Evolutionary conservation across 805 yeast genomes (phyloP).

Genomic region (Komagataella pastoris): DNA sequence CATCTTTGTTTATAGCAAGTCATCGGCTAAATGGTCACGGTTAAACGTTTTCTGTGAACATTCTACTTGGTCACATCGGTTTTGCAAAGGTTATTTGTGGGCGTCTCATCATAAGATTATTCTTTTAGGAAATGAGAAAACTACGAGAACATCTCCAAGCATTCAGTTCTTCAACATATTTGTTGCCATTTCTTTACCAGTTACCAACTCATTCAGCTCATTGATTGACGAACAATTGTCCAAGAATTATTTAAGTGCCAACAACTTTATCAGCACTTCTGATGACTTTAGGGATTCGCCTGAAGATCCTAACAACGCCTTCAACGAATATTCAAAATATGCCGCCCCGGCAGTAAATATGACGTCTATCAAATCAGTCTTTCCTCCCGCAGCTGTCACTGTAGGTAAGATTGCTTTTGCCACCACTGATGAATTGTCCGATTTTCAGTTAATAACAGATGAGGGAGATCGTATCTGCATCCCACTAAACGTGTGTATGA

Average conservation of each 20-base stretch:
- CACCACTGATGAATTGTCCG: conserved; percentile 49
- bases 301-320: neutral
- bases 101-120: conserved; percentile 63
- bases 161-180: conserved; percentile 32
- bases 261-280: neutral
- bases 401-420: conserved; percentile 66
- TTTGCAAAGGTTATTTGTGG: conserved; percentile 66
- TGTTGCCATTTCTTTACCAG: conserved; percentile 37
- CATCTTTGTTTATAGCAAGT: conserved; percentile 34
- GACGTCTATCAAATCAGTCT: conserved; percentile 53
- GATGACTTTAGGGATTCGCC: neutral
- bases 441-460: conserved; percentile 58
- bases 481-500: conserved; percentile 45
- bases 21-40: conserved; percentile 51
- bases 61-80: conserved; percentile 38
- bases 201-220: conserved; percentile 25
- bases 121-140: conserved; percentile 39
- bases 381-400: conserved; percentile 69
- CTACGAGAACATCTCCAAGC: conserved; percentile 30
- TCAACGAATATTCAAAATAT: conserved; percentile 57
- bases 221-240: neutral
- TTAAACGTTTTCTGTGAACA: conserved; percentile 41
- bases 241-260: neutral
- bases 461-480: conserved; percentile 59
- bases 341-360: conserved; percentile 60